Evolutionary conservation across 306 rosid genomes (phyloP), one percentile per base, ranked within the genome.

Genomic region (Vigna unguiculata): DNA sequence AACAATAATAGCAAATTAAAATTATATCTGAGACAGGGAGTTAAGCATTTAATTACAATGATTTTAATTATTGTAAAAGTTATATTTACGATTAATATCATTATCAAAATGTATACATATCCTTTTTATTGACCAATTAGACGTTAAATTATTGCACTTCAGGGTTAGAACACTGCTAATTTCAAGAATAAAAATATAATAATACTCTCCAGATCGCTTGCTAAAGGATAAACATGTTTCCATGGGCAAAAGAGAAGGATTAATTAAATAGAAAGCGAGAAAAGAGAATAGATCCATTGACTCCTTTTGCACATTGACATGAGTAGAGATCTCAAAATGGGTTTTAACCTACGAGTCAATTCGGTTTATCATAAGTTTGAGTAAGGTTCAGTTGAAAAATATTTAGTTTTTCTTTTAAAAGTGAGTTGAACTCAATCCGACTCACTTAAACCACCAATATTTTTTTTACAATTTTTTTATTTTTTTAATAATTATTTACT

Each of bases 221-320:
- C 6, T 2, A 68, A 7, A 68, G 53, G 24, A 16, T 47, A 69
- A 69, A n/a, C 43, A 28, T 48, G 59, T 9, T 25, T 16, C 58
- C 43, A 47, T 28, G 9, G n/a, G 14, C 24, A 46, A 24, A 28
- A 48, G 73, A 21, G 14, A 43, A 10, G 68, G 46, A n/a, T 22
- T 43, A 32, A 69, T 7, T 30, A 69, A 48, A 4, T n/a, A 69
- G 19, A 69, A 48, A 49, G 12, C 3, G 46, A 17, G 30, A 69
- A 47, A 32, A 32, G 43, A 15, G 20, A 32, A 61, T 60, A 60
- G 45, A 60, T 61, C 2, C 46, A 32, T 61, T 61, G 67, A 69
- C 74, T 30, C 46, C 46, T 69, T 69, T 69, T 48, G 46, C 32
- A 28, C 32, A 28, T n/a, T n/a, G n/a, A n/a, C n/a, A n/a, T n/a